phyloP scores from a whole-genome alignment of 768 basidiomycete genomes.

The Pisolithus marmoratus region DNA sequence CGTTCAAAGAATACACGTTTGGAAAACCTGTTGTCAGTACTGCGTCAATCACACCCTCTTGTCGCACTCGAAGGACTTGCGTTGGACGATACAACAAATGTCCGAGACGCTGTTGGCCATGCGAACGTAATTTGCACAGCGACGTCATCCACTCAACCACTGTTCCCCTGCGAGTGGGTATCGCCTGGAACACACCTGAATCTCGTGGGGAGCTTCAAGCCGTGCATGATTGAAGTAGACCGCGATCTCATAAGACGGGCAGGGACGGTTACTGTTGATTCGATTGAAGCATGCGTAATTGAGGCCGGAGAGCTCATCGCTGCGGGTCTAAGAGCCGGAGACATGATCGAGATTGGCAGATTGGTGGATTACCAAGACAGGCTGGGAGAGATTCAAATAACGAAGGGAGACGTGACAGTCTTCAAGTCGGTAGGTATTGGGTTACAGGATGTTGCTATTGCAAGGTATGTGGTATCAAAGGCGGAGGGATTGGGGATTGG shows the following conservation, averaged over 20 bases:
- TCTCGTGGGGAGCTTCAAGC: constrained; percentile 78
- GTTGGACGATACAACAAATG: constrained; percentile 3
- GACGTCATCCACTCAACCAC: constrained; percentile 62
- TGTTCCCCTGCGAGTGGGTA: constrained; percentile 67
- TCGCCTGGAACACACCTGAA: constrained; percentile 61
- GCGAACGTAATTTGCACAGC: constrained; percentile 61
- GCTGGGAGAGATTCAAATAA: constrained; percentile 8
- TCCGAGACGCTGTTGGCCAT: constrained; percentile 8
- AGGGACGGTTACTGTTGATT: constrained; percentile 65
- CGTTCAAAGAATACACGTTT: constrained; percentile 51
- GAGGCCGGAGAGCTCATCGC: constrained; percentile 85
- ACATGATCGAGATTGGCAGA: constrained; percentile 68
- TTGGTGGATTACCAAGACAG: constrained; percentile 29
- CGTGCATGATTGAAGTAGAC: constrained; percentile 75
- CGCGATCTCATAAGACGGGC: constrained; percentile 50
- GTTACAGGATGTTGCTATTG: constrained; percentile 83
- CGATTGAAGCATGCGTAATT: constrained; percentile 54
- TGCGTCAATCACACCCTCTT: constrained; percentile 25
- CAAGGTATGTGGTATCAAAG: constrained; percentile 56
- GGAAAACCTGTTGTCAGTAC: constrained; percentile 26
- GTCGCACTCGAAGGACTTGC: constrained; percentile 10
- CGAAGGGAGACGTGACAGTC: constrained; percentile 53
- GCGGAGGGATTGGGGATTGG: constrained; percentile 43
- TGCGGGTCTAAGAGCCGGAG: constrained; percentile 25
- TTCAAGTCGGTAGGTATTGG: constrained; percentile 90